Percentiles rank a stretch among this genome's conserved stretches.
These are phyloP conservation scores for Spizellomyces sp. DNA, from an alignment of 192 early-diverging fungal genomes.

Conservation along the genomic window DNA sequence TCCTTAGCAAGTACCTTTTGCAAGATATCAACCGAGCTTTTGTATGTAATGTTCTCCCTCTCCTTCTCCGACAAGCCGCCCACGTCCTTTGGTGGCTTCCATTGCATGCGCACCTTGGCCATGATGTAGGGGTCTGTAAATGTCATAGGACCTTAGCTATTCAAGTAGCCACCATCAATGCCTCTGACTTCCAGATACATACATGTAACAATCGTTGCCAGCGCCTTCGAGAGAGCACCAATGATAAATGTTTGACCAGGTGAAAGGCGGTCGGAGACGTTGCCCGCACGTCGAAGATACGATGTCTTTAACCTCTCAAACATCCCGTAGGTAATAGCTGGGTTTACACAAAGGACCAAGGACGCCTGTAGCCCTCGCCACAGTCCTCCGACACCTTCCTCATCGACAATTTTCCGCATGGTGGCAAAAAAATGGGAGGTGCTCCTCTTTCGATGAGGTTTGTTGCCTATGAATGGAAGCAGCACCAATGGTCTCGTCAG, in stretches of 20 bases:
- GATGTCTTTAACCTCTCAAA: conserved; percentile 77
- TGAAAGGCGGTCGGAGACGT: conserved; percentile 48
- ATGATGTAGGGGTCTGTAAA: conserved; percentile 95
- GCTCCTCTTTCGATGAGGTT: conserved; percentile 69
- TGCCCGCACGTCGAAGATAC: conserved; percentile 24
- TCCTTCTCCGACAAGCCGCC: conserved; percentile 45
- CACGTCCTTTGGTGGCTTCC: conserved; percentile 54
- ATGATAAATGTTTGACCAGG: conserved; percentile 88
- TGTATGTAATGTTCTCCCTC: conserved; percentile 66
- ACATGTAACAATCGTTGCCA: conserved; percentile 73
- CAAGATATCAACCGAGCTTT: conserved; percentile 82
- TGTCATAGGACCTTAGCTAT: neutral
- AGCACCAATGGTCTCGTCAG: neutral
- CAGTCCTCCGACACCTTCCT: conserved; percentile 78
- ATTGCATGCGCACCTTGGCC: conserved; percentile 96
- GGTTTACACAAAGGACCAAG: conserved; percentile 89
- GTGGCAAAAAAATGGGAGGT: conserved; percentile 66
- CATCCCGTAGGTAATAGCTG: conserved; percentile 95
- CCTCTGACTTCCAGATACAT: neutral
- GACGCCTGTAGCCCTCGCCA: conserved; percentile 94
- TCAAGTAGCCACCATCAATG: conserved; percentile 16
- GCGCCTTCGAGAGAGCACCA: conserved; percentile 90
- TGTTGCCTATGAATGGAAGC: conserved; percentile 67
- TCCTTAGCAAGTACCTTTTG: conserved; percentile 74
- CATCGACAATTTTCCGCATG: conserved; percentile 66